These are phyloP conservation scores for Pseudogymnoascus sp. DNA, from an alignment of 2,329 filamentous ascomycete species.

Conservation along the genomic window DNA sequence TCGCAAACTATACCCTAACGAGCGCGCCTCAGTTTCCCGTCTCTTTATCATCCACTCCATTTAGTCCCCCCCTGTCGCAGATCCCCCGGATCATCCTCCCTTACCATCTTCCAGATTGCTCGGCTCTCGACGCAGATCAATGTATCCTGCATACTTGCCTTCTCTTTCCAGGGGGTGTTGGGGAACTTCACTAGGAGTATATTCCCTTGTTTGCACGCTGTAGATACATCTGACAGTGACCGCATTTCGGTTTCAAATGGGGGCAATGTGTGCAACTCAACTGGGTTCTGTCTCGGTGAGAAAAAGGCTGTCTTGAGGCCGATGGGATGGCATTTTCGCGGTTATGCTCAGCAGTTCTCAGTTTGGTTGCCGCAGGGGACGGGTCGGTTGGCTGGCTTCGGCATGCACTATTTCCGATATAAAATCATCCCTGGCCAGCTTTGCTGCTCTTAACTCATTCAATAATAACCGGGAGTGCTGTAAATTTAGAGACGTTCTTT, in stretches of 20 bases:
- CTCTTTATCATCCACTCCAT: not conserved
- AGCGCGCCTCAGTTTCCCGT: not conserved
- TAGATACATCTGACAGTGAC: not conserved
- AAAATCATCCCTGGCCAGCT: not conserved
- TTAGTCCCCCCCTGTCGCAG: not conserved
- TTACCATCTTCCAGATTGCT: not conserved
- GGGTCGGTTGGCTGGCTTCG: not conserved
- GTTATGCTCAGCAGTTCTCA: not conserved
- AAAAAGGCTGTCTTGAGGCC: not conserved
- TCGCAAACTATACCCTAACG: not conserved
- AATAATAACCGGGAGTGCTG: not conserved
- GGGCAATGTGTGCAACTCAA: not conserved
- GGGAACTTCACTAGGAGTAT: not conserved
- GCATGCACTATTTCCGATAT: not conserved
- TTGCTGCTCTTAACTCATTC: not conserved
- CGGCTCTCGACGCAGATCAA: not conserved
- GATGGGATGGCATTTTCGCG: not conserved
- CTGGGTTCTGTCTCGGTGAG: not conserved
- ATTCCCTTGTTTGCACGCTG: not conserved
- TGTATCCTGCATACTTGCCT: not conserved
- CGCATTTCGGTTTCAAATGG: not conserved
- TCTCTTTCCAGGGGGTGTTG: not conserved
- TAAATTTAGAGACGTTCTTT: not conserved
- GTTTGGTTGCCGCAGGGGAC: not conserved
- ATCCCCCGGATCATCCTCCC: not conserved